Evolutionary conservation across 768 basidiomycete genomes (phyloP), one percentile per base, ranked within the genome.

Genomic region (Naganishia friedmannii): DNA sequence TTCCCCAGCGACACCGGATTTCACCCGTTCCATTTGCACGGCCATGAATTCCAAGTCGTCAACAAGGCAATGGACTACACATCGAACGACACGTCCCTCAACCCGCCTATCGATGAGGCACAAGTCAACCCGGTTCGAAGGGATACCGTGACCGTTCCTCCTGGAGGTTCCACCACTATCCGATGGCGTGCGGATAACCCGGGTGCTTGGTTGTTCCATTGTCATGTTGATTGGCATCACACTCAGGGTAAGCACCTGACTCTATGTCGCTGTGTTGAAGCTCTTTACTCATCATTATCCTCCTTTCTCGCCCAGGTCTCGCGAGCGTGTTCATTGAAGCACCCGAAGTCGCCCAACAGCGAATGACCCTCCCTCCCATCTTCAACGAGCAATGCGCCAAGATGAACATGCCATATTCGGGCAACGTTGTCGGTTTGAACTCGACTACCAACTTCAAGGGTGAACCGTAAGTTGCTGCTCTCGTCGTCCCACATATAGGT

Each of bases 111-210:
- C 68, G 83, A 85, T 28, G 90, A 92, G 81, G 88, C 86, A 17
- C 90, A 92, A 74, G 78, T 83, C 0, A 99, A 98, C 82, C 95
- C 94, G 1, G 87, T 94, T 76, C 88, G 92, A n/a, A 86, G 95
- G 48, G 95, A 99, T 80, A 94, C 92, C 0, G 83, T 95, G 19
- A 86, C 87, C 68, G 86, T 96, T 63, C 89, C 90, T 3, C 84
- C 87, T 3, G 84, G 84, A 70, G 82, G 85, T 23, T 88, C 88
- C 3, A 89, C 86, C 13, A 90, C 90, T 0, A 82, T 99, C 54
- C 87, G 92, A 26, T 81, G 93, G 75, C 83, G 88, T 56, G 91
- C 92, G 0, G 91, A 98, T 79, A 98, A 98, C 81, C 95, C 95
- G 0, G 95, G 95, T 13, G 88, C 86, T 9, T 94, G 92, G 77